Evolutionary conservation across 345 rosid genomes (phyloP), one percentile per base, ranked within the genome.

Genomic region (Jatropha curcas): DNA sequence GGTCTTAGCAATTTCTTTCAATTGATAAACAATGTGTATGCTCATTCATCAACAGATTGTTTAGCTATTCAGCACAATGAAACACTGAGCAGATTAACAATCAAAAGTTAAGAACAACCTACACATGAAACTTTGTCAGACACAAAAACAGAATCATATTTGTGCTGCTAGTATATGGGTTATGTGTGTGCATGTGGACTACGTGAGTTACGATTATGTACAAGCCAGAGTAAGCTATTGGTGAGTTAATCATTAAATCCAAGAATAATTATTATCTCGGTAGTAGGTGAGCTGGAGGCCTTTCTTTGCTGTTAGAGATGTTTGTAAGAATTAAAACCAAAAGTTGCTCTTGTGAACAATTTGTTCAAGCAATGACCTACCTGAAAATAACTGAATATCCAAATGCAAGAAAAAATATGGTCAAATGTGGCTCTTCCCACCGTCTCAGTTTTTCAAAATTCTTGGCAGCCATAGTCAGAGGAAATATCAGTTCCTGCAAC

Each of bases 391-490:
- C 74, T 1, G 91, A 82, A 79, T 88, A 92, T 22, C 85, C 77
- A 66, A 87, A 79, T 27, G 86, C 91, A 70, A 92, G 96, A 83
- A 92, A 92, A 45, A 89, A 85, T 71, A 88, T 45, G 14, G 99
- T 95, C 84, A 90, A 65, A 66, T 82, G 87, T 53, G 99, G 99
- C 81, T 92, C 90, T 77, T 95, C 98, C 99, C 99, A 95, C 10
- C 80, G 79, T 80, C 89, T 82, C 70, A 95, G 88, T 79, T 85
- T 88, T 67, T 89, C 92, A 77, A 90, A 83, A 69, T 81, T 87
- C 80, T 81, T 84, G 74, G 87, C 87, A 60, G 79, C 66, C 67
- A 89, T 50, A 65, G 86, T 76, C 76, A 95, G 60, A 62, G 99
- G 98, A 78, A 92, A 88, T 78, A 95, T 72, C 80, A 92, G 87